Evolutionary conservation across 2,329 filamentous ascomycete species (phyloP), one percentile per base, ranked within the genome.

Genomic region (Thielaviopsis ethacetica): DNA sequence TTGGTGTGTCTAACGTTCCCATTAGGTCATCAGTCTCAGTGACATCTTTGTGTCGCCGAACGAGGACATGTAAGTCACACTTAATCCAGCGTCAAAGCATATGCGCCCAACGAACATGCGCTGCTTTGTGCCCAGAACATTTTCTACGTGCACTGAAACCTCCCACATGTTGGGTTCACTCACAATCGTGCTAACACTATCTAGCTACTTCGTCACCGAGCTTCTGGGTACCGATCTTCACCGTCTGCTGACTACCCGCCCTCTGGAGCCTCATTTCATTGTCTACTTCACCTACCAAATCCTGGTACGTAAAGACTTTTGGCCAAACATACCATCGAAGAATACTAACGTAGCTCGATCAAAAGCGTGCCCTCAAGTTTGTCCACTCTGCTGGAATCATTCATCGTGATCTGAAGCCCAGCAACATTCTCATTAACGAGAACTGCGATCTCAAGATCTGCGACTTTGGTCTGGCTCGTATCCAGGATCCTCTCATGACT

Each of bases 241-340:
- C 75, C 85, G 93, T 65, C 82, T 98, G 63, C 82, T 98, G 66
- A 97, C 91, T 56, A 97, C 93, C 54, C 80, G 93, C 70, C 93
- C 93, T 24, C 83, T 98, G 57, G 93, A 98, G 79, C 97, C 95
- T 76, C 93, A 98, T 73, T 98, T 98, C 73, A 97, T 98, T 68
- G 93, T 98, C 76, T 98, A 98, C 76, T 98, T 98, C 72, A 81
- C 98, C 62, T 98, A 98, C 73, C 93, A 98, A 74, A 98, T 98
- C 68, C 82, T 97, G 78, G 91, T 96, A 75, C 67, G 85, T 64
- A 34, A 38, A 57, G 57, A 44, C 22, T 38, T n/a, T 19, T 53
- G n/a, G 6, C 44, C n/a, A 2, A 49, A 49, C 5, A 49, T 21
- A 3, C 5, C n/a, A 21, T 21, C 3, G 7, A 2, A 7, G 6